Evolutionary conservation across 1,284 basidiomycete genomes (phyloP).

Genomic region (Ceratobasidium sp.): DNA sequence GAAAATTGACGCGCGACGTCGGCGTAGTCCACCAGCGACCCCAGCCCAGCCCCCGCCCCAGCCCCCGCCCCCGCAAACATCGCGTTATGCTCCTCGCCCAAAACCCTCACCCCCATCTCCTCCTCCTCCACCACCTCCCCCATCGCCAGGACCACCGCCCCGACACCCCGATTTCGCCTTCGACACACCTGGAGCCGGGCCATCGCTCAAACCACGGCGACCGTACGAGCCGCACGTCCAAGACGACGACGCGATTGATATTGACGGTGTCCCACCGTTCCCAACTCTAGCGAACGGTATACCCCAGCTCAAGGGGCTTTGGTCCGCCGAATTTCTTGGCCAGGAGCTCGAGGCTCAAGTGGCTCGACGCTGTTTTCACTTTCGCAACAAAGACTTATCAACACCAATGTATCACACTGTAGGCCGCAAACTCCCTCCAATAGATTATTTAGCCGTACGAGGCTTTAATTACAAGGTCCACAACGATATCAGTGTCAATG

Average conservation of each 20-base stretch:
- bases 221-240: neutral
- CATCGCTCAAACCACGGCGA: neutral
- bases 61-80: neutral
- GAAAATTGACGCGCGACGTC: neutral
- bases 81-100: neutral
- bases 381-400: neutral
- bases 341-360: conserved; percentile 13
- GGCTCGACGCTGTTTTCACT: neutral
- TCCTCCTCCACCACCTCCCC: neutral
- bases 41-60: too few relatives aligned
- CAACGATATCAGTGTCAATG: neutral
- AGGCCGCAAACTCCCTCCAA: conserved; percentile 2
- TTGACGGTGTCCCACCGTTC: neutral
- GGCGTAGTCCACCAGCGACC: neutral
- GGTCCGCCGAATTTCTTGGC: neutral
- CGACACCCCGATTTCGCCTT: conserved; percentile 9
- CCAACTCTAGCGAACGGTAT: neutral
- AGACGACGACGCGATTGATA: neutral
- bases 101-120: neutral
- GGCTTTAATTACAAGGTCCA: conserved; percentile 22
- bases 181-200: conserved; percentile 10
- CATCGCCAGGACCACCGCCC: too few relatives aligned
- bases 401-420: neutral
- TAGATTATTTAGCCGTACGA: neutral
- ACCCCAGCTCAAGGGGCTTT: neutral